A percentile compares a stretch with the other conserved stretches of the same genome.
These are phyloP conservation scores for Tolypocladium tropicale DNA, from an alignment of 2,329 filamentous ascomycete genomes.

Conservation along the genomic window DNA sequence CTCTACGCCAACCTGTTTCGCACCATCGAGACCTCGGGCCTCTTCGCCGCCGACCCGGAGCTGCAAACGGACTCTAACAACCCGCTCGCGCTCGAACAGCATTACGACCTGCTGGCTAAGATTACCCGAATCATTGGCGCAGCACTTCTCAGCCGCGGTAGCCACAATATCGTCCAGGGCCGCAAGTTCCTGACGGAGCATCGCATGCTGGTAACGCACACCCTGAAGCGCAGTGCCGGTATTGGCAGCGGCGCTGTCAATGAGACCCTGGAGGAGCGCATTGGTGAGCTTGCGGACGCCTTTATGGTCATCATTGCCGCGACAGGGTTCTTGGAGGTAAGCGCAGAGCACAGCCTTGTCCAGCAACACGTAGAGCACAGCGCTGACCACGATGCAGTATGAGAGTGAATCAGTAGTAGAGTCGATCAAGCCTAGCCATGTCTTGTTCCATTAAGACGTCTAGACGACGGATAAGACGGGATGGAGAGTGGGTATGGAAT, in stretches of 20 bases:
- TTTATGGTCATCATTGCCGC: constrained; percentile 75
- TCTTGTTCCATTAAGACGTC: constrained; percentile 27
- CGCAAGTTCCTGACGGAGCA: constrained; percentile 74
- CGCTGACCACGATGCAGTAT: constrained; percentile 20
- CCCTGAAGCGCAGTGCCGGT: constrained; percentile 81
- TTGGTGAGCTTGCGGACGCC: constrained; percentile 73
- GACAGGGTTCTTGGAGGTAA: constrained; percentile 78
- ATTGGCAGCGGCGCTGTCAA: constrained; percentile 45
- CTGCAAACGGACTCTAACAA: constrained; percentile 71
- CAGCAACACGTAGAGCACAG: background rate
- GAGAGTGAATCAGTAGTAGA: constrained; percentile 28
- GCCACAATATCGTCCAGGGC: constrained; percentile 73
- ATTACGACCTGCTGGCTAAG: constrained; percentile 74
- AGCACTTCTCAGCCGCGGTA: constrained; percentile 69
- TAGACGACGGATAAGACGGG: background rate
- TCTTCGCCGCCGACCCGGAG: constrained; percentile 87
- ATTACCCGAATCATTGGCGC: constrained; percentile 75
- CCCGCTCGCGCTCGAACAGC: constrained; percentile 60
- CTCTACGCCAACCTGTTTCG: constrained; percentile 83
- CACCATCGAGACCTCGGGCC: constrained; percentile 66
- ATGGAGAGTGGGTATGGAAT: background rate
- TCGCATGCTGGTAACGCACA: constrained; percentile 71
- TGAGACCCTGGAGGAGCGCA: constrained; percentile 42
- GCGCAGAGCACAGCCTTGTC: constrained; percentile 16
- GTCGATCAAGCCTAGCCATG: constrained; percentile 19